Evolutionary conservation across 1,284 basidiomycete species (phyloP).

Genomic region (Dichomitus squalens): DNA sequence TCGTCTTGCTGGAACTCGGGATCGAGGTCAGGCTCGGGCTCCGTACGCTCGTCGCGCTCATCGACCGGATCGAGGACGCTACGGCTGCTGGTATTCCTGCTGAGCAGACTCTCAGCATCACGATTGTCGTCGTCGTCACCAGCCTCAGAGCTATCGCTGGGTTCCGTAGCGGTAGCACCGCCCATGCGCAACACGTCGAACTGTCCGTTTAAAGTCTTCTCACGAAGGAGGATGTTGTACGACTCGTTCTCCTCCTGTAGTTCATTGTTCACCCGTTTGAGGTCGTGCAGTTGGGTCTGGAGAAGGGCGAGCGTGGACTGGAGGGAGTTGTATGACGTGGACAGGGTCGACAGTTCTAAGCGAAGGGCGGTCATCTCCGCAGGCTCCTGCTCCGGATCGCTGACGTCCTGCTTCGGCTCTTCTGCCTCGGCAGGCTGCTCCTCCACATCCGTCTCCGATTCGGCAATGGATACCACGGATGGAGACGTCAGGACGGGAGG

Average conservation of each 20-base stretch:
- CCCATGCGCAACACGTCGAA: slow-evolving; percentile 76
- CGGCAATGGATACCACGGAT: slow-evolving; percentile 41
- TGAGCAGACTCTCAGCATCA: slow-evolving; percentile 56
- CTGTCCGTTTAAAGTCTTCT: slow-evolving; percentile 86
- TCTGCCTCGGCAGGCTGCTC: slow-evolving; percentile 32
- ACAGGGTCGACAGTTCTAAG: slow-evolving; percentile 79
- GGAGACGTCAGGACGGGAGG: slow-evolving; percentile 33
- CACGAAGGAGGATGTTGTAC: slow-evolving; percentile 88
- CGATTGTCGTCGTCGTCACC: slow-evolving; percentile 47
- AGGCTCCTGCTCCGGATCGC: slow-evolving; percentile 71
- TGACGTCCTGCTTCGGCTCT: slow-evolving; percentile 44
- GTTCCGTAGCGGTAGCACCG: slow-evolving; percentile 41
- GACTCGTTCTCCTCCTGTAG: slow-evolving; percentile 93
- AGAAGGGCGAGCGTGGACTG: slow-evolving; percentile 77
- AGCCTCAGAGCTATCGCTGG: slow-evolving; percentile 50
- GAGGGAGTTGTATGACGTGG: slow-evolving; percentile 76
- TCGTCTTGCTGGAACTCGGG: slow-evolving; percentile 36
- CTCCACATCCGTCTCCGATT: slow-evolving; percentile 45
- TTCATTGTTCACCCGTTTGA: slow-evolving; percentile 80
- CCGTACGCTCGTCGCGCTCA: slow-evolving; percentile 38
- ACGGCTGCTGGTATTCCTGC: slow-evolving; percentile 44
- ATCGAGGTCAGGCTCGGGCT: slow-evolving; percentile 40
- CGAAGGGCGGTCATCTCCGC: slow-evolving; percentile 82
- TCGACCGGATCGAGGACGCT: slow-evolving; percentile 48
- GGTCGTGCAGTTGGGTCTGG: slow-evolving; percentile 74